phyloP scores from a whole-genome alignment of 2,329 filamentous ascomycete genomes.

The Epichloe baconii region DNA sequence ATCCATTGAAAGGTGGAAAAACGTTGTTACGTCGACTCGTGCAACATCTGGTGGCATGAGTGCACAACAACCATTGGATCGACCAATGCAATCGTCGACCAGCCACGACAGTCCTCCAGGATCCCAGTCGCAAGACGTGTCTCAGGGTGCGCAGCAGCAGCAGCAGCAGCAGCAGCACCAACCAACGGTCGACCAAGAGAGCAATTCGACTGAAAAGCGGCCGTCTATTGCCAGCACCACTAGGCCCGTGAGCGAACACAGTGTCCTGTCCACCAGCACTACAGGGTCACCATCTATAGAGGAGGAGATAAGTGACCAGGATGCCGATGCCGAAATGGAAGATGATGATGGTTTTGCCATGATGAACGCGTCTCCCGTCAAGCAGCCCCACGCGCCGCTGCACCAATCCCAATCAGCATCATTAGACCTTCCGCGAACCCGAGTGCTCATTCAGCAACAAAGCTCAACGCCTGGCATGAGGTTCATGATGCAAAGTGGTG shows the following conservation, averaged over 20 bases:
- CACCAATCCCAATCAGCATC: conserved; percentile 28
- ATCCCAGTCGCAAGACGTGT: conserved; percentile 10
- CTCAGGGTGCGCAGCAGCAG: conserved; percentile 14
- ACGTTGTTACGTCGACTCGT: conserved; percentile 40
- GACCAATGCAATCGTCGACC: conserved; percentile 11
- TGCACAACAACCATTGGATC: conserved; percentile 36
- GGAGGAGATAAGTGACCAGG: conserved; percentile 22
- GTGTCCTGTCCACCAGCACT: conserved; percentile 18
- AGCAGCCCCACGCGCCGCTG: conserved; percentile 22
- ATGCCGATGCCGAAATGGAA: conserved; percentile 40
- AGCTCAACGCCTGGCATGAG: conserved; percentile 19
- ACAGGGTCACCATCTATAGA: conserved; percentile 28
- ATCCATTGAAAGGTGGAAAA: conserved; percentile 51
- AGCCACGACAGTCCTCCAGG: conserved; percentile 13
- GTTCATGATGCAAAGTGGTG: conserved; percentile 31
- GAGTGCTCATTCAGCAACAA: conserved; percentile 23
- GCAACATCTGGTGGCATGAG: conserved; percentile 30
- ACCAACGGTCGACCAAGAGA: not conserved
- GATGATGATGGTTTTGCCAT: conserved; percentile 43
- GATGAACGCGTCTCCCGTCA: conserved; percentile 29
- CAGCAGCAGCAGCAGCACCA: conserved; percentile 9
- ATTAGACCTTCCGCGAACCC: conserved; percentile 30
- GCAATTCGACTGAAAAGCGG: conserved; percentile 11
- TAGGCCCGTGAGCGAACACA: conserved; percentile 21
- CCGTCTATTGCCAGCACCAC: conserved; percentile 24